phyloP scores from a whole-genome alignment of 768 basidiomycete species.

The Tephrocybe sp. region DNA sequence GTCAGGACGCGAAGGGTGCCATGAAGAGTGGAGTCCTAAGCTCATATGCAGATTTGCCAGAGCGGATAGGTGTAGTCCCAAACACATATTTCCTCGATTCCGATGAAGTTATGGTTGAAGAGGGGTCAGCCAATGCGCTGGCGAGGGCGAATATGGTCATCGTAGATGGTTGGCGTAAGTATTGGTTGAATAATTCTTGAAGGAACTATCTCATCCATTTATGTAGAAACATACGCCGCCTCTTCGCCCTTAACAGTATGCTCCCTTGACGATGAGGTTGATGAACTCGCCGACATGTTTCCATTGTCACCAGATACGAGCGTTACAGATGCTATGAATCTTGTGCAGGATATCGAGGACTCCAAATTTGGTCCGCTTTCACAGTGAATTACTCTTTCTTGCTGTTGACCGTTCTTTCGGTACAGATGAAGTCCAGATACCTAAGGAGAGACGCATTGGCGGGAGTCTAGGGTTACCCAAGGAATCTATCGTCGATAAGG shows the following conservation, averaged over 20 bases:
- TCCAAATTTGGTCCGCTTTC: slow-evolving; percentile 48
- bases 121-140: slow-evolving; percentile 25
- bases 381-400: background rate
- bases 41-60: slow-evolving; percentile 43
- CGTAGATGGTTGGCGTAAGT: slow-evolving; percentile 68
- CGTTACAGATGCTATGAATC: slow-evolving; percentile 26
- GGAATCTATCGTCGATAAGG: slow-evolving; percentile 11
- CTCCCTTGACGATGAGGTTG: slow-evolving; percentile 47
- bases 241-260: slow-evolving; percentile 44
- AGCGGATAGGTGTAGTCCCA: slow-evolving; percentile 10
- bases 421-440: slow-evolving; percentile 54
- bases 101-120: slow-evolving; percentile 19
- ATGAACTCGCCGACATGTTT: slow-evolving; percentile 46
- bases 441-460: slow-evolving; percentile 50
- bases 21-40: slow-evolving; percentile 7
- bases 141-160: slow-evolving; percentile 53
- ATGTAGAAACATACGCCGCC: slow-evolving; percentile 35
- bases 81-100: no score
- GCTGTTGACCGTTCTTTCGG: background rate
- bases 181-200: background rate
- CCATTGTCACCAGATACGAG: slow-evolving; percentile 50
- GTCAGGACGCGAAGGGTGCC: background rate
- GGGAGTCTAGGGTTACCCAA: slow-evolving; percentile 24
- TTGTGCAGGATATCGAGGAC: slow-evolving; percentile 36
- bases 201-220: background rate